Evolutionary conservation across 2,329 filamentous ascomycete genomes (phyloP).

Genomic region (Hirsutella thompsonii): DNA sequence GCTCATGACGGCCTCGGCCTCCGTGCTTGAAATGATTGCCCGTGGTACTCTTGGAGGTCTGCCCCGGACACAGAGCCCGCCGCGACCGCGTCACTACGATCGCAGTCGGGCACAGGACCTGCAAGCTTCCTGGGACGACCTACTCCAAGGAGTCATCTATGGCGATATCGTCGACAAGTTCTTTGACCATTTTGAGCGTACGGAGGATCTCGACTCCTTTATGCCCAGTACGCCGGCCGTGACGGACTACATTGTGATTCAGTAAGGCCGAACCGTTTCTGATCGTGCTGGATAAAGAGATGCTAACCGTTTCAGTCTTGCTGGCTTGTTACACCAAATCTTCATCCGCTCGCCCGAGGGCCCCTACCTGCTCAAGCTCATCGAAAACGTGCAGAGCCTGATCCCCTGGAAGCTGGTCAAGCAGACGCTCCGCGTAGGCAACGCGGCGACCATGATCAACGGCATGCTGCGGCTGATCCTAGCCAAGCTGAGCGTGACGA

Average conservation of each 20-base stretch:
- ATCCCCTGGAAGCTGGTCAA: conserved; percentile 60
- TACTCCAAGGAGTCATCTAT: conserved; percentile 55
- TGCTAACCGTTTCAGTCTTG: no score
- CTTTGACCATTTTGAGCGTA: conserved; percentile 46
- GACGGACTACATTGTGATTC: conserved; percentile 52
- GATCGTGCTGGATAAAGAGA: no score
- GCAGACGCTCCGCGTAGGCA: conserved; percentile 63
- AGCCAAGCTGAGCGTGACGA: conserved; percentile 64
- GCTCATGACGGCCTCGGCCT: conserved; percentile 57
- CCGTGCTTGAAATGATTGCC: conserved; percentile 56
- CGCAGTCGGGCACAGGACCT: conserved; percentile 45
- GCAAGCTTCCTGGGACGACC: conserved; percentile 51
- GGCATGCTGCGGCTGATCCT: conserved; percentile 60
- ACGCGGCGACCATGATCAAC: conserved; percentile 71
- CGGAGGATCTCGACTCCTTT: conserved; percentile 50
- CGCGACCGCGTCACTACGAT: conserved; percentile 35
- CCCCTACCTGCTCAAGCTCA: conserved; percentile 56
- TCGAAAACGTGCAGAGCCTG: conserved; percentile 57
- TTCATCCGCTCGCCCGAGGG: conserved; percentile 64
- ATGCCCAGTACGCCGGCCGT: conserved; percentile 48
- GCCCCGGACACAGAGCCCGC: conserved; percentile 7
- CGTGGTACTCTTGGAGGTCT: conserved; percentile 52
- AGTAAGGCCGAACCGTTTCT: conserved; percentile 44
- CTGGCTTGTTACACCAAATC: conserved; percentile 61
- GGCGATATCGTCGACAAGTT: conserved; percentile 53